phyloP scores from a whole-genome alignment of 2,329 filamentous ascomycete species.

The Talaromyces sp. region DNA sequence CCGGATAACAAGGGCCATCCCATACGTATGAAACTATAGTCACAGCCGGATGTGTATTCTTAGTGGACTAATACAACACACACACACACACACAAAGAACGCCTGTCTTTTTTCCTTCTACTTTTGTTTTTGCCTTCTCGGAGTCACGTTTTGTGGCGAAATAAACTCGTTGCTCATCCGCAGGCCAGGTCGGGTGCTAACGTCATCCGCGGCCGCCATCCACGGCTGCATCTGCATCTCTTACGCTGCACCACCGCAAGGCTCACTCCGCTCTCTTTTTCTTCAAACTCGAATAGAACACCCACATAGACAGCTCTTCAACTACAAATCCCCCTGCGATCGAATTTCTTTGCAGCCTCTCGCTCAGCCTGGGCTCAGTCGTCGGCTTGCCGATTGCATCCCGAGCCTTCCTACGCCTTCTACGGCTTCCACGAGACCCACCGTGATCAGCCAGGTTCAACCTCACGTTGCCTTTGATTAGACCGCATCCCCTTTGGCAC shows the following conservation, averaged over 20 bases:
- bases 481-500: background rate
- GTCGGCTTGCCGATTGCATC: background rate
- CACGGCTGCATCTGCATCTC: background rate
- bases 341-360: too few relatives aligned
- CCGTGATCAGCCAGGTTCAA: background rate
- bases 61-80: too few relatives aligned
- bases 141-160: constrained; percentile 6
- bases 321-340: too few relatives aligned
- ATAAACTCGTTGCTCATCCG: background rate
- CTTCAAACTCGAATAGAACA: background rate
- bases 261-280: background rate
- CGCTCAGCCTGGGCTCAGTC: background rate
- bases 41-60: too few relatives aligned
- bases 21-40: too few relatives aligned
- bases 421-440: background rate
- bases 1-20: background rate
- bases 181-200: constrained; percentile 9
- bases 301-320: too few relatives aligned
- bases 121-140: background rate
- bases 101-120: too few relatives aligned
- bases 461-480: background rate
- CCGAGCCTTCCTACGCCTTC: background rate
- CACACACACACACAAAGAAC: too few relatives aligned
- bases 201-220: constrained; percentile 13
- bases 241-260: background rate